Evolutionary conservation across 352 stramenopile genomes (phyloP).

Genomic region (Synura sp.): DNA sequence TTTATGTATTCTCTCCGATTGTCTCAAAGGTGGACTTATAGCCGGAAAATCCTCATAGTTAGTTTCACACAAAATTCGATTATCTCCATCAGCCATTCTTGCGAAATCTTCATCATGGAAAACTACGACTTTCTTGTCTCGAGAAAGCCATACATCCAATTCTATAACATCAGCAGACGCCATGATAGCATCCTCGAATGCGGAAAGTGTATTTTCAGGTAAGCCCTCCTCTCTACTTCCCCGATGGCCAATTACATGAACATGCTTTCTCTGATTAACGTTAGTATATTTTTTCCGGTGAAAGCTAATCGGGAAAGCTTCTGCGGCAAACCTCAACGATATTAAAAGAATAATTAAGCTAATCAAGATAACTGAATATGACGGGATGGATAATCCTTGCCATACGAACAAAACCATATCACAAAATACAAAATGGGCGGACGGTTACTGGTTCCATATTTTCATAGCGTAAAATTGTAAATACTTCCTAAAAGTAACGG

Average conservation of each 20-base stretch:
- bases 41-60: slow-evolving; percentile 43
- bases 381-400: too few relatives aligned
- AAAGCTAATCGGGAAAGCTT: too few relatives aligned
- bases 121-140: slow-evolving; percentile 45
- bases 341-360: too few relatives aligned
- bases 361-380: too few relatives aligned
- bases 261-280: too few relatives aligned
- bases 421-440: too few relatives aligned
- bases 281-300: too few relatives aligned
- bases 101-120: slow-evolving; percentile 45
- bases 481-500: too few relatives aligned
- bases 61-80: slow-evolving; percentile 21
- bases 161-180: slow-evolving; percentile 43
- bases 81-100: slow-evolving; percentile 43
- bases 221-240: slow-evolving; percentile 34
- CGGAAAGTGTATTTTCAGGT: slow-evolving; percentile 47
- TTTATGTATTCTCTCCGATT: neutral
- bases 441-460: too few relatives aligned
- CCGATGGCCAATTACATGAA: slow-evolving; percentile 26
- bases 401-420: too few relatives aligned
- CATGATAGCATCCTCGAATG: slow-evolving; percentile 42
- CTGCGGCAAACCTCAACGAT: too few relatives aligned
- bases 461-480: too few relatives aligned
- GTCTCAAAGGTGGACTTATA: slow-evolving; percentile 31
- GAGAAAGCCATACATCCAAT: slow-evolving; percentile 48